These are phyloP conservation scores for Mycosarcoma mackinlayi DNA, from an alignment of 1,284 basidiomycete species.

Conservation along the genomic window DNA sequence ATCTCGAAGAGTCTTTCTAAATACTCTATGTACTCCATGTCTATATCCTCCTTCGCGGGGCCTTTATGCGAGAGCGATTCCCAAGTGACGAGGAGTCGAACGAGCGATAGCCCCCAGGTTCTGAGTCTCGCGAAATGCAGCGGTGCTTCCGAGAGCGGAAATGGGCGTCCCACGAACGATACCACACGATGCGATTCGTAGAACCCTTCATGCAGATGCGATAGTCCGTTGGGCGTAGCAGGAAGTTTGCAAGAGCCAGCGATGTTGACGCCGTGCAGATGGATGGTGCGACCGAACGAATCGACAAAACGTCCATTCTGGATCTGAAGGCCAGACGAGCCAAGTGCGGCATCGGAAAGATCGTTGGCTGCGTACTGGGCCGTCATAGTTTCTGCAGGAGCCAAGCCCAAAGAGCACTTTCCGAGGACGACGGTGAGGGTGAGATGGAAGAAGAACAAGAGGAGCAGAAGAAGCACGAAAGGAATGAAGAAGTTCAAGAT, in stretches of 20 bases:
- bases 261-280: conserved; percentile 69
- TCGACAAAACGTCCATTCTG: conserved; percentile 63
- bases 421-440: not conserved
- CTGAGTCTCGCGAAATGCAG: conserved; percentile 64
- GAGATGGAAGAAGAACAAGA: not conserved
- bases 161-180: conserved; percentile 69
- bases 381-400: too few relatives aligned
- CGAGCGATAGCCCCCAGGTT: conserved; percentile 68
- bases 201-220: conserved; percentile 39
- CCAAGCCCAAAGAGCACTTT: not conserved
- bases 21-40: conserved; percentile 84
- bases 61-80: conserved; percentile 91
- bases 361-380: conserved; percentile 46
- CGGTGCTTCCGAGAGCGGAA: conserved; percentile 65
- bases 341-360: conserved; percentile 47
- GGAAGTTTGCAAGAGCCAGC: conserved; percentile 68
- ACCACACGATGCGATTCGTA: conserved; percentile 66
- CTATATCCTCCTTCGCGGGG: conserved; percentile 72
- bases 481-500: too few relatives aligned
- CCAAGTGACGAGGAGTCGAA: conserved; percentile 86
- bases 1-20: conserved; percentile 78
- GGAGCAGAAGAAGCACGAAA: not conserved
- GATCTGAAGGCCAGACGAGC: conserved; percentile 32
- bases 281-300: conserved; percentile 60
- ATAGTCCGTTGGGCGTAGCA: conserved; percentile 42